Evolutionary conservation across 2,329 filamentous ascomycete species (phyloP), one percentile per base, ranked within the genome.

Genomic region (Fusarium nodosum): DNA sequence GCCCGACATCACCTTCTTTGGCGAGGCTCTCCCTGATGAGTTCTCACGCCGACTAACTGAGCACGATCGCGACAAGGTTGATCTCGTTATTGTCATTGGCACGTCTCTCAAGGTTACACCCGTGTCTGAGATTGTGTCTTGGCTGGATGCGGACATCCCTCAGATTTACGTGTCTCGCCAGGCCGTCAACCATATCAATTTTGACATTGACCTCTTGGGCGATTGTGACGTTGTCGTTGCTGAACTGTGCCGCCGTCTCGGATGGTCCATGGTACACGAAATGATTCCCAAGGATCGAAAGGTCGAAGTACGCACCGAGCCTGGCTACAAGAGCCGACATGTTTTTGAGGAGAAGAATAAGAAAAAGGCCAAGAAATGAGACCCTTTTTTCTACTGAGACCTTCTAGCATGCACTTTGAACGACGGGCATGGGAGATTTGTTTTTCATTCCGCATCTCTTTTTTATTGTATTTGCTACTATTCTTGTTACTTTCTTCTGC

Each of bases 1-100:
- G 85, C 96, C 96, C 11, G 95, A 98, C 81, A 98, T 99, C 77
- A 98, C 93, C 47, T 98, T 99, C 83, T 98, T 98, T 75, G 95
- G 95, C 72, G 96, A 99, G 81, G 86, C 90, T 52, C 89, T 99
- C 2, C 94, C 95, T 0, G 89, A 93, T 72, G 87, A 89, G 71
- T 99, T 99, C 80, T 92, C 91, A 60, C 84, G 88, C 51, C 91
- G 94, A 10, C 87, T 98, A 16, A 89, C 92, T n/a, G 86, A 93
- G 64, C 87, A 93, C 72, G 96, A 99, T 79, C 89, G 89, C 62
- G 88, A 93, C 68, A 84, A 87, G 60, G 93, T 92, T 2, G 96
- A 99, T 77, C 86, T 99, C 18, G 92, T 98, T 71, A 90, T 99
- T 71, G 94, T 98, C 71, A 97, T 99, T 74, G 96, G 96, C 69